phyloP scores from a whole-genome alignment of 805 yeast species.

The Candida nitratophila region DNA sequence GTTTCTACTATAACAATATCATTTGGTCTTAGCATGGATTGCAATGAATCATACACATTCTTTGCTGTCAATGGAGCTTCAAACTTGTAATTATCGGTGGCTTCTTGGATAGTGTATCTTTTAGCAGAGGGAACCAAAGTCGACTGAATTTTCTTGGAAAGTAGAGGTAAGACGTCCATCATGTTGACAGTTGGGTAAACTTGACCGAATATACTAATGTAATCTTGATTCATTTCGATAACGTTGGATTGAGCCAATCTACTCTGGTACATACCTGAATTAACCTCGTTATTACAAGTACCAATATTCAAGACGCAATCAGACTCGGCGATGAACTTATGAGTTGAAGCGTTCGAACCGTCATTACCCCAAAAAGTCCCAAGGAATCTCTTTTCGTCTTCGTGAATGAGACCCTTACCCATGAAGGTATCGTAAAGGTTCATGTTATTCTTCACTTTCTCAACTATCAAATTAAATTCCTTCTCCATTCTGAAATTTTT shows the following conservation, averaged over 20 bases:
- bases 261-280: conserved; percentile 52
- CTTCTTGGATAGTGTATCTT: background rate
- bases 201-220: conserved; percentile 29
- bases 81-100: too few species aligned
- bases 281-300: conserved; percentile 53
- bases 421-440: conserved; percentile 34
- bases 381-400: conserved; percentile 31
- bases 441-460: conserved; percentile 25
- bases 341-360: conserved; percentile 25
- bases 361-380: conserved; percentile 36
- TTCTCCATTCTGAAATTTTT: conserved; percentile 29
- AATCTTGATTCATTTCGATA: conserved; percentile 37
- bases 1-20: conserved; percentile 41
- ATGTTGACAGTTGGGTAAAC: conserved; percentile 24
- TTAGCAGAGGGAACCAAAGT: conserved; percentile 4
- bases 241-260: conserved; percentile 17
- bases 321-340: conserved; percentile 35
- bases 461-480: conserved; percentile 23
- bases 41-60: conserved; percentile 10
- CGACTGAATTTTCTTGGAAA: conserved; percentile 33
- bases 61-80: conserved; percentile 11
- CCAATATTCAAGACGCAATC: conserved; percentile 75
- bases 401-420: conserved; percentile 34
- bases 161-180: conserved; percentile 22
- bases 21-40: conserved; percentile 25